Evolutionary conservation across 345 rosid species (phyloP), one percentile per base, ranked within the genome.

Genomic region (Kernera saxatilis): DNA sequence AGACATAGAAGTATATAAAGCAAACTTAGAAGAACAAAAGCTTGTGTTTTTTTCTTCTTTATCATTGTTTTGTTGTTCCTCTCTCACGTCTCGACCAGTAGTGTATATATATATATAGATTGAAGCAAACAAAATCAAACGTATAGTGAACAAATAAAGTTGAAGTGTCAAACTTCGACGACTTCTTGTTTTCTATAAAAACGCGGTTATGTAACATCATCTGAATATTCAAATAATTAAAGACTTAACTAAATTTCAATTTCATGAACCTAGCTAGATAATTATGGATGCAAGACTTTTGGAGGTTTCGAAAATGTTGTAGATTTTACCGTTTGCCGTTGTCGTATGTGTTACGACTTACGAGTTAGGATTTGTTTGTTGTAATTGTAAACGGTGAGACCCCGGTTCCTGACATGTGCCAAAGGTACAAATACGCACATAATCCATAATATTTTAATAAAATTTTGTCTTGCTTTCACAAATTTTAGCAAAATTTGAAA

Each of bases 21-120:
- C 56, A 69, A 45, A 45, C 39, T 15, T 23, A 70, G 57, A 70
- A 70, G 50, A 58, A 58, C 19, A 26, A 59, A 70, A 49, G 15
- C 67, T 49, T 59, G 14, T 25, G 5, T 37, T 70, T 18, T 39
- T 59, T 48, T 70, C 67, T 70, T 70, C 67, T 49, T 70, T 59
- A 33, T 26, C 30, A 5, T n/a, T 48, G 44, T 40, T 53, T n/a
- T n/a, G n/a, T 46, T 44, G 29, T 44, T 45, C 23, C 37, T 59
- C 27, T 9, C 46, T 36, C 40, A 0, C 40, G 0, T 37, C 3
- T 9, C 18, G 3, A 59, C 27, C 14, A 35, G 39, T 35, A 43
- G 12, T n/a, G n/a, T n/a, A n/a, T n/a, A n/a, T n/a, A n/a, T 57
- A 43, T 55, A 13, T 35, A 69, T 9, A 56, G 14, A 15, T 10